Evolutionary conservation across 2,329 filamentous ascomycete genomes (phyloP), one percentile per base, ranked within the genome.

Genomic region (Cladobotryum protrusum): DNA sequence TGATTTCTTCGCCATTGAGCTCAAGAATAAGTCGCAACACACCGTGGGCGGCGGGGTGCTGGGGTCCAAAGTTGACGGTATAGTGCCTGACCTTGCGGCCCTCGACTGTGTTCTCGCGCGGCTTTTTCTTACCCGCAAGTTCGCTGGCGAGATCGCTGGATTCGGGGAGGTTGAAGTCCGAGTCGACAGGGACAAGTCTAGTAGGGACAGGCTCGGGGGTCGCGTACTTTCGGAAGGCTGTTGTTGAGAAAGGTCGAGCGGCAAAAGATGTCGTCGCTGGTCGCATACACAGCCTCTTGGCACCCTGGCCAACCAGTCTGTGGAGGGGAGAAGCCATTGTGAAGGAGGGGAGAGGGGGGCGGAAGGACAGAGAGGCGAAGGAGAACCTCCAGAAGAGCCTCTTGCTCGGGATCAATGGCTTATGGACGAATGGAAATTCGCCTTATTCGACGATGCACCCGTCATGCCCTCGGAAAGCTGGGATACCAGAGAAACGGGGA

Each of bases 31-130:
- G 74, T 49, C 93, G 89, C 73, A 99, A 75, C 82, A 99, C 93
- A 65, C 93, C 93, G 81, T 99, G 93, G 63, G 93, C 95, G 58
- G 93, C 93, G 36, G 93, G 93, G 78, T 99, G 93, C 79, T 99
- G 93, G 57, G 93, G 93, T 50, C 93, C 93, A 64, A 99, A 99
- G 79, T 99, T 99, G 77, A 99, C 92, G 6, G 93, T 99, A 76
- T 99, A 99, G 75, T 99, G 93, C 59, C 93, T 85, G 68, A 99
- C 87, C 80, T 96, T 97, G 71, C 92, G 86, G 72, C 73, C 69
- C 56, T 67, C 69, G 55, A 80, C 67, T 51, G 70, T 73, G 60
- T 71, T 73, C 57, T 78, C 74, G 59, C 67, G 66, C 56, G 68
- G 64, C 62, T 74, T 72, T 60, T 78, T 72, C 57, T 71, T 66